phyloP scores from a whole-genome alignment of 352 stramenopile genomes.

The Thraustotheca clavata region DNA sequence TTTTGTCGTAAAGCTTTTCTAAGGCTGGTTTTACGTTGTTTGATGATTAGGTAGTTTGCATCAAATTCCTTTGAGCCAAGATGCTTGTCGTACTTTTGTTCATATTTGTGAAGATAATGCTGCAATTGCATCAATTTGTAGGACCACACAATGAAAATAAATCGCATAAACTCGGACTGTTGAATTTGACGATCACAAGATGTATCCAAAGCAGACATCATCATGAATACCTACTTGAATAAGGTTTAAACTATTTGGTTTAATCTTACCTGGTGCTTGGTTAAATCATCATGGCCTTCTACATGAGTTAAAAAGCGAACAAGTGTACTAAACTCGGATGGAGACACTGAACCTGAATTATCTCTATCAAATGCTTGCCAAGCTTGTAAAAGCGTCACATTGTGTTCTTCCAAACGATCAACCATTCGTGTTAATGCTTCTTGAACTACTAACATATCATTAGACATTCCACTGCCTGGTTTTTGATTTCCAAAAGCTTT shows the following conservation, averaged over 20 bases:
- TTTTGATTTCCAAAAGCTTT: constrained; percentile 28
- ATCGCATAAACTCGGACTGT: constrained; percentile 38
- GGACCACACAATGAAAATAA: constrained; percentile 52
- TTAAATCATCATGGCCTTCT: constrained; percentile 25
- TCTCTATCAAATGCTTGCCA: constrained; percentile 43
- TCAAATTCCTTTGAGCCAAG: not conserved
- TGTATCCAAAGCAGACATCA: constrained; percentile 41
- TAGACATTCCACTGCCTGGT: constrained; percentile 26
- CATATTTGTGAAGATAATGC: constrained; percentile 29
- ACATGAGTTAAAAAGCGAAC: constrained; percentile 31
- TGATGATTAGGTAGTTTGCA: not conserved
- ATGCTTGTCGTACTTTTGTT: constrained; percentile 4
- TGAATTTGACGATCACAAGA: constrained; percentile 36
- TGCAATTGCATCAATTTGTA: constrained; percentile 40
- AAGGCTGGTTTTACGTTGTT: constrained; percentile 26
- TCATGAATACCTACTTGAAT: constrained; percentile 29
- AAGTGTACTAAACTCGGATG: constrained; percentile 41
- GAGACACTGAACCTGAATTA: constrained; percentile 35
- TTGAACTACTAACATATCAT: constrained; percentile 32
- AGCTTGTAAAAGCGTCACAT: constrained; percentile 38
- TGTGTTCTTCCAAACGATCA: constrained; percentile 35
- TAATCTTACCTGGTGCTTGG: constrained; percentile 29
- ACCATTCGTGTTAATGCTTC: constrained; percentile 37
- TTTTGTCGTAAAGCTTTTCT: constrained; percentile 37
- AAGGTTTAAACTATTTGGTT: not conserved